Conservation (phyloP, 2,329 filamentous ascomycete species). For the Cladophialophora yegresii region DNA sequence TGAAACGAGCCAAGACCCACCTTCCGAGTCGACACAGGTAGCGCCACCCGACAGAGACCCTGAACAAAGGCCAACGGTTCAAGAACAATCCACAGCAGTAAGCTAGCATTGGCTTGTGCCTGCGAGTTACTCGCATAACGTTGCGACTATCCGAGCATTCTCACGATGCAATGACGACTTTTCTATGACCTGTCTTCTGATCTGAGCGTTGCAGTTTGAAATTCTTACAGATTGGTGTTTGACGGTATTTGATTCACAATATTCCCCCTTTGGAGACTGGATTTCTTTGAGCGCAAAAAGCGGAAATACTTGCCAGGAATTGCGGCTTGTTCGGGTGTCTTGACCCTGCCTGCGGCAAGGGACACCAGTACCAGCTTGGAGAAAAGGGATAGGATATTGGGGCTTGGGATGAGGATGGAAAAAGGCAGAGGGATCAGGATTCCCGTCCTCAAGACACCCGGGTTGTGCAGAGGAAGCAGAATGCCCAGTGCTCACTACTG, state of each 20-base stretch:
- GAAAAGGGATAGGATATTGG: neutral
- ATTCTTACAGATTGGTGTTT: constrained; percentile 18
- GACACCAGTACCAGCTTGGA: neutral
- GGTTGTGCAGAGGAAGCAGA: constrained; percentile 2
- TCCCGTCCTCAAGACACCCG: neutral
- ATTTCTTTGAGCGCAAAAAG: constrained; percentile 17
- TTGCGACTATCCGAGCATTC: constrained; percentile 28
- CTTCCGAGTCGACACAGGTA: neutral
- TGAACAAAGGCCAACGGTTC: constrained; percentile 1
- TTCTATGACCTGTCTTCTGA: constrained; percentile 18
- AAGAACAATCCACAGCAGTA: constrained; percentile 8
- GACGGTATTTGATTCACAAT: constrained; percentile 15
- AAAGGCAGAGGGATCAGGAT: neutral
- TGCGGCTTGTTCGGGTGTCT: constrained; percentile 6
- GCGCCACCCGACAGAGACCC: neutral
- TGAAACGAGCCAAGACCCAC: constrained; percentile 10
- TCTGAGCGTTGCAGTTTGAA: constrained; percentile 32
- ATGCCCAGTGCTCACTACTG: neutral
- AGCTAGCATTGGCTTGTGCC: constrained; percentile 16
- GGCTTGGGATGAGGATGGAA: neutral
- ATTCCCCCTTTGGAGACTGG: constrained; percentile 10
- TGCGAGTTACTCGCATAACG: neutral
- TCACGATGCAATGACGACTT: constrained; percentile 29
- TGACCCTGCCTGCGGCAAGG: neutral
- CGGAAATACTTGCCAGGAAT: constrained; percentile 13